Percentiles rank a stretch among this genome's conserved stretches.
Evolutionary conservation across 148 eudicot genomes (phyloP).

Genomic region (Rhododendron mucronatum): DNA sequence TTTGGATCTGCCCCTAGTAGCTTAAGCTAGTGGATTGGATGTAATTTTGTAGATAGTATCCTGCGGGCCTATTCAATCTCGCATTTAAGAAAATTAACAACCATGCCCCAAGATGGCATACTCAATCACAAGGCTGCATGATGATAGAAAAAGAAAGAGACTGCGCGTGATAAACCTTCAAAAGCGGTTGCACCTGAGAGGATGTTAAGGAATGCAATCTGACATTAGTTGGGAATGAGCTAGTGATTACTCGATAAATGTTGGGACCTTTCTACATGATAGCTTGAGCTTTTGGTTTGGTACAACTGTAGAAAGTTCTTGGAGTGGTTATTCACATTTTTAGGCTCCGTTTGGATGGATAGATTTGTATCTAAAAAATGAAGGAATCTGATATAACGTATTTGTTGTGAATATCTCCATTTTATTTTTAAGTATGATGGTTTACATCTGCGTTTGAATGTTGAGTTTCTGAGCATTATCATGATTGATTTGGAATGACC

Average conservation of each 20-base stretch:
- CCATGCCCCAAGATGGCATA: not conserved
- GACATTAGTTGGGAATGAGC: not conserved
- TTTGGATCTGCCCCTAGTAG: no score
- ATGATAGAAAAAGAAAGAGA: not conserved
- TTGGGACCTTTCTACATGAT: no score
- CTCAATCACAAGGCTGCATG: not conserved
- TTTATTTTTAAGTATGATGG: not conserved
- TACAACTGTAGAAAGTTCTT: no score
- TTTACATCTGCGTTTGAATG: not conserved
- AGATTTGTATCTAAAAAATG: not conserved
- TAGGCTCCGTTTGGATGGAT: not conserved
- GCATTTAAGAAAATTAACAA: not conserved
- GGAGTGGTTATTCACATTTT: not conserved
- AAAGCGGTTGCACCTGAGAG: not conserved
- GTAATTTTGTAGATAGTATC: no score
- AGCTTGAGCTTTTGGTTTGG: no score
- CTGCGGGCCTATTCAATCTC: not conserved
- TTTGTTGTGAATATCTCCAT: not conserved
- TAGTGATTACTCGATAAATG: not conserved
- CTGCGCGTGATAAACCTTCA: not conserved
- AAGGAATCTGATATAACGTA: not conserved
- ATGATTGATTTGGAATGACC: not conserved
- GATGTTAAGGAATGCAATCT: not conserved
- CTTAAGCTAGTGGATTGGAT: no score
- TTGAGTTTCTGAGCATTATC: not conserved